Evolutionary conservation across 2,329 filamentous ascomycete genomes (phyloP), one percentile per base, ranked within the genome.

Genomic region (Phialophora expanda): DNA sequence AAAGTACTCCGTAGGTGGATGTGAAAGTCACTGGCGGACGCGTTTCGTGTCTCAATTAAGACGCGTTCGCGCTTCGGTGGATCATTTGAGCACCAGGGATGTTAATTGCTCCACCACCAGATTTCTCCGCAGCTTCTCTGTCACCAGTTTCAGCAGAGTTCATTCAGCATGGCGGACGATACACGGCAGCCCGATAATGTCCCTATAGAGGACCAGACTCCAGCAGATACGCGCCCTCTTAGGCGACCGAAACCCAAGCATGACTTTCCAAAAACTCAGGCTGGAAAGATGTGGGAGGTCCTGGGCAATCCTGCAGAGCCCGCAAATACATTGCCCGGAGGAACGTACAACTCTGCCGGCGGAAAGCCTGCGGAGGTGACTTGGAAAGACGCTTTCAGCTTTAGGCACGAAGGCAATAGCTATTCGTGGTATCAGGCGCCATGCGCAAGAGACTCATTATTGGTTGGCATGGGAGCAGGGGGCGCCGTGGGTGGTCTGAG

Each of bases 391-490:
- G 75, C 77, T 54, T 81, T 93, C 57, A 68, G 54, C 41, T 73
- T 71, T 56, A 85, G 87, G 68, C 87, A 87, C 67, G 75, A 83
- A 46, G 83, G 89, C 46, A 91, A 94, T 73, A 90, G 93, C 69
- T 77, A 87, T 53, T 86, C 87, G 53, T 82, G 96, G 61, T 89
- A 93, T 76, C 89, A 90, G 77, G 86, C 88, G 64, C 94, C 94
- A 0, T 98, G 95, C 77, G 90, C 92, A 22, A 85, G 93, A 67
- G 90, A 96, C 75, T 89, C 91, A 1, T 83, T 97, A 61, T 81
- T 98, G 72, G 88, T 90, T 1, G 95, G 93, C 26, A 96, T 99
- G 73, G 90, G 87, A 0, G 85, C 87, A 2, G 95, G 92, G 3
- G 90, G 92, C 69, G 90, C 85, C 3, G 79, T 92, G 34, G 94